Base-by-base conservation (phyloP, 345 rosid genomes). In the Rhodamnia argentea region DNA sequence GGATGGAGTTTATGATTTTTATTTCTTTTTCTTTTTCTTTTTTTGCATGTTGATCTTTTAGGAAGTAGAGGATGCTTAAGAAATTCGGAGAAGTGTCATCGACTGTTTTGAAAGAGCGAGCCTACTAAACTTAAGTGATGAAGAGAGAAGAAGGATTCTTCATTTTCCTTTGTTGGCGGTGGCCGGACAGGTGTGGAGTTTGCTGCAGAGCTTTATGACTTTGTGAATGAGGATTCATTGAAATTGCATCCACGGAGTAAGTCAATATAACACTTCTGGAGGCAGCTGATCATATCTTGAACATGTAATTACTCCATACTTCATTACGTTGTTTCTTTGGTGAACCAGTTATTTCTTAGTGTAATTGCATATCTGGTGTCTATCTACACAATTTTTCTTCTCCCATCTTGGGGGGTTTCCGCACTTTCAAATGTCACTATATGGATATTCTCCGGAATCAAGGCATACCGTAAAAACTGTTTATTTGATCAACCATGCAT, bases 171-270 rank as follows among this genome's bases (percentile, higher is more conserved):
- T 22, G 99, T 96, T 92, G 99, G 99, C 32, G 99, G 99, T 89
- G 99, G 99, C 29, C 99, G 99, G 83, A 94, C 98, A 24, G 99
- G 99, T 76, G 99, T 97, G 89, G 99, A 95, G 88, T 97, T 97
- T 91, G 97, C 99, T 83, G 99, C 99, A 18, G 98, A 95, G 91
- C 94, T 97, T 83, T 94, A 96, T 89, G 99, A 96, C 91, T 96
- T 92, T 88, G 97, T 97, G 82, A 94, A 84, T 24, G 97, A 97
- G 88, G 99, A 97, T 88, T 85, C 95, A 53, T 92, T 96, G 88
- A 96, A 87, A 58, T 90, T 97, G 85, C 95, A 97, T 89, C 99
- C 99, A 57, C 85, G 26, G 87, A 94, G 60, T 87, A 87, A 44
- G 98, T 93, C 56, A 91, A 87, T 53, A 97, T 97, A 86, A 94